Base-by-base conservation (phyloP, 129 eudicot genomes). In the Saussurea involucrata region DNA sequence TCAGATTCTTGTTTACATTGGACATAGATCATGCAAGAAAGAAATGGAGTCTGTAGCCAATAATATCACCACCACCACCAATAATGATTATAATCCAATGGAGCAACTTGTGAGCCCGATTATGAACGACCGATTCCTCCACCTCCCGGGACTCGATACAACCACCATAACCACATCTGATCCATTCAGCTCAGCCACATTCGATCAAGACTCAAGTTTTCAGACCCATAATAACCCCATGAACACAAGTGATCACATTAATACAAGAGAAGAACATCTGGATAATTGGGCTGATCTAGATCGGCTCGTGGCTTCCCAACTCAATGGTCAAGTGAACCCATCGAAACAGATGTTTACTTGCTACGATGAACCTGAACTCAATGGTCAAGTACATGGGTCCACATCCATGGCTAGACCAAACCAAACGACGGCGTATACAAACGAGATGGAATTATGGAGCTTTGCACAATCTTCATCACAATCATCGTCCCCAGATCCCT, bases 131-230 rank as follows among this genome's bases (percentile, higher is more conserved):
- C 31, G 72, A 68, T 87, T 87, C 72, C 34, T 87, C 65, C 87
- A 90, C 65, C 90, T 87, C 49, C 96, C 92, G 0, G 70, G 84
- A 63, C 90, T 90, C 18, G 86, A 79, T 82, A 86, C 88, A 8
- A 63, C 80, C 36, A 34, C 31, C 53, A 75, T 72, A n/a, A 12
- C 82, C 29, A 67, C 74, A 4, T 67, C 78, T 0, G 74, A 66
- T 34, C 60, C 68, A 21, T 61, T 25, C 37, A 37, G 53, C 42
- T n/a, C 72, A 34, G 17, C 67, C 70, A 72, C 72, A n/a, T 55
- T 78, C 12, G 76, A 78, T 68, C 80, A 85, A 68, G 78, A 81
- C 60, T 53, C 74, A 3, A 60, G 25, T 27, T 76, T 20, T 22
- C 68, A 28, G 22, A 33, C 63, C 64, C 83, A 82, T 57, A 71